Evolutionary conservation across 1,284 basidiomycete species (phyloP), one percentile per base, ranked within the genome.

Genomic region (Phlebopus sp.): DNA sequence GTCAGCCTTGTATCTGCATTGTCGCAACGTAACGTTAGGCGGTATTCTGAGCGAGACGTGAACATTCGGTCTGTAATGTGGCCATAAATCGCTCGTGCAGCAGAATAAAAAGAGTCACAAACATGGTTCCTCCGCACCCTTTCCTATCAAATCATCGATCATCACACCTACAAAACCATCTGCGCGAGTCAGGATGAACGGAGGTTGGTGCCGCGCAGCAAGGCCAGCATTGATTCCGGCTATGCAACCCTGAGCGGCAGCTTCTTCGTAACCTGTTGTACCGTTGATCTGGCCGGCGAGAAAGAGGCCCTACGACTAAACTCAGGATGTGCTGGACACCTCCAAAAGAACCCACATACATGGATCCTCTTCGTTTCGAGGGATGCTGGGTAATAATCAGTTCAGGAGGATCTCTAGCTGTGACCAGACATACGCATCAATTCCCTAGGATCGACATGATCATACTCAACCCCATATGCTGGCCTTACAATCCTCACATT

Each of bases 221-320:
- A 93, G 74, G 0, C 90, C 92, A 0, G 92, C 92, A 52, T 95
- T 95, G 47, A 91, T 84, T 1, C 92, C 92, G 0, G 92, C 92
- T 0, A 95, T 65, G 15, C 83, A 71, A 5, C 92, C 92, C 62
- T 95, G 92, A 1, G 90, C 90, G 1, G 89, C 91, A 2, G 92
- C 92, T 68, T 95, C 92, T 64, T 95, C 92, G 61, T 95, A 95
- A 1, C 92, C 92, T 1, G 92, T 95, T 0, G 92, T 95, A 74
- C 83, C 90, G 59, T 93, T 93, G 59, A 94, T 93, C 66, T 94
- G 90, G 5, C 90, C 91, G 2, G 91, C 90, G 23, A 94, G 78
- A 67, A 87, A 93, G 2, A 94, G 75, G 3, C 91, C 91, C 78
- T 86, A 46, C 5, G 52, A 46, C 31, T 17, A 15, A 34, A 42